Evolutionary conservation across 805 yeast genomes (phyloP), one percentile per base, ranked within the genome.

Genomic region (Cyberlindnera xylosilytica): DNA sequence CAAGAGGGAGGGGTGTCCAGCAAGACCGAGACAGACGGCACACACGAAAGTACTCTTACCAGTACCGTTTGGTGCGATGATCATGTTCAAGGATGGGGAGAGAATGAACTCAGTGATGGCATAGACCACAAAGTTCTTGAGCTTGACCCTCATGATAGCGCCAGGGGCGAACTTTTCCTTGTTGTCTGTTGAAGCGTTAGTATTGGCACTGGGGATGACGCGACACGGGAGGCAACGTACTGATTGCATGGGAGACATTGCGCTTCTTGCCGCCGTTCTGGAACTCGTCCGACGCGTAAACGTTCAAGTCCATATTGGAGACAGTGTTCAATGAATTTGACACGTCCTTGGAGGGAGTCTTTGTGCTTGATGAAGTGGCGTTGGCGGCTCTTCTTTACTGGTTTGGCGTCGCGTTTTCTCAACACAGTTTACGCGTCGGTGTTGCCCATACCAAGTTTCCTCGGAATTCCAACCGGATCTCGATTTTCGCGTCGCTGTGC

Each of bases 31-130:
- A 58, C 96, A 91, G 1, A 91, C 78, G 0, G 97, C 98, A 46
- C 97, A 87, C 4, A 93, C 90, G 54, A 93, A 78, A 0, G 98
- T 88, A 29, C 93, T 82, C 57, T 93, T 93, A 6, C 99, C 99
- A 0, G 96, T 78, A 27, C 99, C 99, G 60, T 93, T 93, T 11
- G 97, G 97, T 0, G 97, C 99, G 40, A 93, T 83, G 44, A 93
- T 85, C 82, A 93, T 79, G 58, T 93, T 93, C 58, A 93, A 70
- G 2, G 82, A 71, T 0, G 97, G 97, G 0, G 91, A 84, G 43
- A 91, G 73, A 30, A 72, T 70, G 62, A 87, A 88, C 61, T 83
- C 89, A 0, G 86, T 79, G 35, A 74, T 63, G 1, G 78, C 56
- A 59, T 83, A 85, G 0, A 90, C 83, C 58, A 87, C 85, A 64